phyloP scores from a whole-genome alignment of 768 basidiomycete genomes.

The Amanita thiersii region DNA sequence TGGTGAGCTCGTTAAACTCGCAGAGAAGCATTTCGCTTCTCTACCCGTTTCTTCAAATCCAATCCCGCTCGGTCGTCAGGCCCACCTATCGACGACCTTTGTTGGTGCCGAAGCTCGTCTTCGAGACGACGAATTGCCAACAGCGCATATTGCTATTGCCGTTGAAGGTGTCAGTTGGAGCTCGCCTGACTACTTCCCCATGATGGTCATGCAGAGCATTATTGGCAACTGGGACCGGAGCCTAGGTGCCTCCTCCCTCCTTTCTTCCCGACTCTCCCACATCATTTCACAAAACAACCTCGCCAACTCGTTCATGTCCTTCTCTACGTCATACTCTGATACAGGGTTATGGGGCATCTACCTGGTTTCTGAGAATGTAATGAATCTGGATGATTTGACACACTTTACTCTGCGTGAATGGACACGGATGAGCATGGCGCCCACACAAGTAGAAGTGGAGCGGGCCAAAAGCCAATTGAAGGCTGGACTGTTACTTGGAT shows the following conservation, averaged over 20 bases:
- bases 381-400: constrained; percentile 86
- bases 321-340: constrained; percentile 98
- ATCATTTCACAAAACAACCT: constrained; percentile 90
- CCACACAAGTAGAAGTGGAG: constrained; percentile 84
- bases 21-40: constrained; percentile 85
- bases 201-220: constrained; percentile 97
- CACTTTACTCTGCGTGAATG: constrained; percentile 96
- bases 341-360: constrained; percentile 99
- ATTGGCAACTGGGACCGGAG: constrained; percentile 99
- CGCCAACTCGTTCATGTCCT: constrained; percentile 99
- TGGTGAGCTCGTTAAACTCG: constrained; percentile 85
- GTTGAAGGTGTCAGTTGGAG: constrained; percentile 98
- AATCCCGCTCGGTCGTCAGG: constrained; percentile 75
- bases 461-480: constrained; percentile 98
- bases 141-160: constrained; percentile 91
- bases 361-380: constrained; percentile 88
- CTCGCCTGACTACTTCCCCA: constrained; percentile 97
- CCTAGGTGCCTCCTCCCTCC: constrained; percentile 81
- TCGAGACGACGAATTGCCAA: constrained; percentile 84
- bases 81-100: constrained; percentile 75
- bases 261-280: constrained; percentile 87
- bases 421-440: constrained; percentile 88
- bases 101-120: constrained; percentile 93
- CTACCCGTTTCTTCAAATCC: constrained; percentile 86
- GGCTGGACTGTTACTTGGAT: constrained; percentile 79